Percentiles rank a stretch among this genome's conserved stretches.
phyloP scores from a whole-genome alignment of 2,329 filamentous ascomycete genomes.

The Alternaria sp. region DNA sequence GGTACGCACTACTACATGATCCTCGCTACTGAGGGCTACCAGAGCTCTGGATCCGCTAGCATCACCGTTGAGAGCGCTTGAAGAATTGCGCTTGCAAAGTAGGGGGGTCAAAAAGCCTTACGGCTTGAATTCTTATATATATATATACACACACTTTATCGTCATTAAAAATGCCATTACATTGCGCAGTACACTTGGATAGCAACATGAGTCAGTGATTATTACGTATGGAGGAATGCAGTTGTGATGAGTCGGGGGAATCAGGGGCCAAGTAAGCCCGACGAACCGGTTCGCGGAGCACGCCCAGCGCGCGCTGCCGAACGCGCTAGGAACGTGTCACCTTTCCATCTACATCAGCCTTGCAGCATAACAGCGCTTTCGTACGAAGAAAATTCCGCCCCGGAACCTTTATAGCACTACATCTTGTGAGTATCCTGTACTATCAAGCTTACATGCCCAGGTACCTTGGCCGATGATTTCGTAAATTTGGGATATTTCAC shows the following conservation, averaged over 20 bases:
- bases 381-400: too few relatives aligned
- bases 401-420: too few relatives aligned
- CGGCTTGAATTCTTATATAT: not conserved
- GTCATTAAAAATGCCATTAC: not conserved
- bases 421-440: too few relatives aligned
- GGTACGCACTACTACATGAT: conserved; percentile 62
- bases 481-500: too few relatives aligned
- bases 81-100: not conserved
- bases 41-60: conserved; percentile 56
- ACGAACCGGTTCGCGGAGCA: not conserved
- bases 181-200: not conserved
- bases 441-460: too few relatives aligned
- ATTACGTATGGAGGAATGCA: not conserved
- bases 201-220: not conserved
- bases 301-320: not conserved
- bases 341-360: not conserved
- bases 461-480: too few relatives aligned
- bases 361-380: not conserved
- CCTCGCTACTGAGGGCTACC: conserved; percentile 62
- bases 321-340: not conserved
- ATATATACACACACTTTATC: not conserved
- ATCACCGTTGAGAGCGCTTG: conserved; percentile 52
- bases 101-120: not conserved
- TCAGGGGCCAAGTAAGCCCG: not conserved
- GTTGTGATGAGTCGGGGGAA: not conserved